phyloP scores from a whole-genome alignment of 257 asterid genomes.

The Verbascum thapsus region DNA sequence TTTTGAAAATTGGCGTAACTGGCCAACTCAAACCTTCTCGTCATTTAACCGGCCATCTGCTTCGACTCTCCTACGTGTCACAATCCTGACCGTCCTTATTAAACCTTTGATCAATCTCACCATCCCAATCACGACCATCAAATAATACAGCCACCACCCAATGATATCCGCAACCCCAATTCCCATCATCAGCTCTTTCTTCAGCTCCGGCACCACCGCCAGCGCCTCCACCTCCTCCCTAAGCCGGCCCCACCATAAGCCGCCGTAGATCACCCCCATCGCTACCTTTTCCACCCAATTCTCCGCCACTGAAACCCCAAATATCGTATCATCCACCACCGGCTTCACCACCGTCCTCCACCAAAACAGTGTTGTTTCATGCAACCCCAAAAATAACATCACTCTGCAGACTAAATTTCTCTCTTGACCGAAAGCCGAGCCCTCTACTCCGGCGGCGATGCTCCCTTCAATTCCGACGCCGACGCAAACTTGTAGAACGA shows the following conservation, averaged over 20 bases:
- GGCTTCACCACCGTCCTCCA: slow-evolving; percentile 63
- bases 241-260: slow-evolving; percentile 87
- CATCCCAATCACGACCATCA: slow-evolving; percentile 60
- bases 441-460: slow-evolving; percentile 62
- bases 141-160: slow-evolving; percentile 76
- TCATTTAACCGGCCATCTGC: too few relatives aligned
- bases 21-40: too few relatives aligned
- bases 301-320: slow-evolving; percentile 42
- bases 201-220: slow-evolving; percentile 60
- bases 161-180: slow-evolving; percentile 55
- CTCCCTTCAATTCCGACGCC: slow-evolving; percentile 84
- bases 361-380: slow-evolving; percentile 71
- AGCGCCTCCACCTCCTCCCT: slow-evolving; percentile 80
- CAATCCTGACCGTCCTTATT: slow-evolving; percentile 24
- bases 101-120: slow-evolving; percentile 45
- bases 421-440: slow-evolving; percentile 42
- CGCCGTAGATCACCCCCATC: slow-evolving; percentile 53
- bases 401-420: slow-evolving; percentile 35
- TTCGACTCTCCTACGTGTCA: too few relatives aligned
- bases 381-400: slow-evolving; percentile 70
- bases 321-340: slow-evolving; percentile 73
- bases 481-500: slow-evolving; percentile 51
- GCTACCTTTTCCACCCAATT: slow-evolving; percentile 61
- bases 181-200: slow-evolving; percentile 46
- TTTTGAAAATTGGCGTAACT: too few relatives aligned